Evolutionary conservation across 2,329 filamentous ascomycete genomes (phyloP).

Genomic region (Hymenoscyphus linearis): DNA sequence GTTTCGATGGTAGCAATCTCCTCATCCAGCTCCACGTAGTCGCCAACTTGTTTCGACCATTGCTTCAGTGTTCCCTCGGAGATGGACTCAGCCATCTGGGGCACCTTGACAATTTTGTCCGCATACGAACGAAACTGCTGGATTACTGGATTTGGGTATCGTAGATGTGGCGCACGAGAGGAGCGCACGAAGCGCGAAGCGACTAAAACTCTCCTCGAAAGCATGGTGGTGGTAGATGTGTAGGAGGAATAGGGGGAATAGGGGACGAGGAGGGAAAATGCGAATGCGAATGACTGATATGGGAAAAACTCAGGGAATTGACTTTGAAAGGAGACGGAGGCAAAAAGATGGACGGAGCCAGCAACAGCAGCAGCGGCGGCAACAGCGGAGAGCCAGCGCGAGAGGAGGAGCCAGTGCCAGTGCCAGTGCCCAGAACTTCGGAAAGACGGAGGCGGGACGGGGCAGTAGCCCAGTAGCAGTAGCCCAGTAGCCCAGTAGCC

Average conservation of each 20-base stretch:
- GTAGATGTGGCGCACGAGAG: conserved; percentile 24
- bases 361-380: neutral
- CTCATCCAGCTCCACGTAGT: conserved; percentile 91
- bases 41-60: conserved; percentile 86
- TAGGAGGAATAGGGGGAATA: conserved; percentile 3
- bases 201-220: conserved; percentile 30
- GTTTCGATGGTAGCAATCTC: conserved; percentile 99
- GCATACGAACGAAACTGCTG: conserved; percentile 61
- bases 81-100: conserved; percentile 97
- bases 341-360: neutral
- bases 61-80: conserved; percentile 96
- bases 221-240: conserved; percentile 25
- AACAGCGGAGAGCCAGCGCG: too few relatives aligned
- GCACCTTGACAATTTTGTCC: conserved; percentile 85
- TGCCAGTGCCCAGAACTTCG: too few relatives aligned
- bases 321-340: conserved; percentile 2
- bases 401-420: too few relatives aligned
- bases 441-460: neutral
- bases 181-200: conserved; percentile 32
- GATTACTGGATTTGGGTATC: conserved; percentile 41
- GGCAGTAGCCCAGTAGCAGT: too few relatives aligned
- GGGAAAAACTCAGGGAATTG: conserved; percentile 1
- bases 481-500: too few relatives aligned
- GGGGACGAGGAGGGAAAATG: neutral
- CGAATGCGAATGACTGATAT: neutral